Base-by-base conservation (phyloP, 768 basidiomycete genomes). In the Rhizopogon salebrosus region DNA sequence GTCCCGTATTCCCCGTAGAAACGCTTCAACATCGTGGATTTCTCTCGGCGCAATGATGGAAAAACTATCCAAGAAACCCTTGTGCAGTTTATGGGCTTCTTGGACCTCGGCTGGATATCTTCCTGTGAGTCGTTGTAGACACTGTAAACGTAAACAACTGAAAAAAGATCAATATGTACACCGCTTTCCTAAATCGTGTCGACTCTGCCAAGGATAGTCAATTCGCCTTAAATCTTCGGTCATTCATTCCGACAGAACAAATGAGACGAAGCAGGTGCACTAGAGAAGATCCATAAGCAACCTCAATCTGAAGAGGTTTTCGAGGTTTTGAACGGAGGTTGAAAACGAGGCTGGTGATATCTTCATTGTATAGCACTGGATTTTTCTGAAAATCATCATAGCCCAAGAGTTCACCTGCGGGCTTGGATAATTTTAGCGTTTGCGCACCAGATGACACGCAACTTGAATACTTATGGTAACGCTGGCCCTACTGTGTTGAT, bases 231-330 rank as follows among this genome's bases (percentile, higher is more conserved):
- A 62, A 71, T 6, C 60, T 60, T 22, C 69, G 71, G 43, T 75
- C 70, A 55, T 75, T 73, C 57, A 71, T 55, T 39, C 75, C 75
- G 51, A 27, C 27, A 29, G 26, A 38, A 16, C 6, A 27, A 27
- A 2, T 13, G 2, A 54, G 14, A 46, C 6, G 16, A 41, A 49
- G 6, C 3, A 6, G 31, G 5, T 29, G 26, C 23, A 14, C n/a
- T n/a, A 45, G 41, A 50, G 34, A 51, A 3, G 4, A 16, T n/a
- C n/a, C n/a, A 34, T 3, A 43, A 20, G 64, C 38, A 60, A 69
- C 76, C 69, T 70, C 48, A 64, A 58, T 48, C 75, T 77, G 55
- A 71, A 77, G 1, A 75, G 55, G 41, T 68, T 67, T 59, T 75
- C 74, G 31, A 77, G 52, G 3, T 50, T 41, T 4, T 41, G 57